Conservation (phyloP, 257 asterid species). For the Rubia yunnanensis region DNA sequence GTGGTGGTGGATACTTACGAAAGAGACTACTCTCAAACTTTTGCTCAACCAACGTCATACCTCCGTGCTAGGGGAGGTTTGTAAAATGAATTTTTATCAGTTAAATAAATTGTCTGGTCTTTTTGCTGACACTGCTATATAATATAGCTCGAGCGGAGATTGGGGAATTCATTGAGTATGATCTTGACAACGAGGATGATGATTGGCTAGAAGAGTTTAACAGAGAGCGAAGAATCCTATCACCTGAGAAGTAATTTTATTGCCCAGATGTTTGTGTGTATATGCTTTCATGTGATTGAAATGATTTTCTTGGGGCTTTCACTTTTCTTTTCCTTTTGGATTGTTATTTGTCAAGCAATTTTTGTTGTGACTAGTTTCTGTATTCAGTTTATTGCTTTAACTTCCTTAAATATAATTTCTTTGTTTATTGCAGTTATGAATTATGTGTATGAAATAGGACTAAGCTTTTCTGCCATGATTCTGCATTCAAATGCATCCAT, state of each 20-base stretch:
- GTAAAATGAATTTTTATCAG: constrained; percentile 16
- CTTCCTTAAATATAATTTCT: not conserved
- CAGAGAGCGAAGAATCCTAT: constrained; percentile 57
- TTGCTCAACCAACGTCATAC: constrained; percentile 78
- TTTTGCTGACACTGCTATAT: constrained; percentile 14
- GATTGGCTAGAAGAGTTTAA: constrained; percentile 92
- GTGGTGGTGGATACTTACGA: constrained; percentile 90
- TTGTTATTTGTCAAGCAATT: not conserved
- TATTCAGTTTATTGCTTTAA: not conserved
- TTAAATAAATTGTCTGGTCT: constrained; percentile 8
- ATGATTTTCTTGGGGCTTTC: not conserved
- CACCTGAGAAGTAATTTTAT: constrained; percentile 58
- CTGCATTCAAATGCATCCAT: not conserved
- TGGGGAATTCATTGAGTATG: constrained; percentile 97
- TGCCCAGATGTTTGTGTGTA: constrained; percentile 3
- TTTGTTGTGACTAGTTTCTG: not conserved
- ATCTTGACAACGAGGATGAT: constrained; percentile 97
- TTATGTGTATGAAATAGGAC: not conserved
- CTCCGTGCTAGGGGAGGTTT: constrained; percentile 95
- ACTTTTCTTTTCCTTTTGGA: not conserved
- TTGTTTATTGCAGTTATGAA: not conserved
- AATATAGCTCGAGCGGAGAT: constrained; percentile 88
- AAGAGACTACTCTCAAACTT: constrained; percentile 89
- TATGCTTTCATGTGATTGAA: not conserved
- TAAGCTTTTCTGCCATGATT: not conserved